A percentile compares a stretch with the other conserved stretches of the same genome.
phyloP scores from a whole-genome alignment of 139 green algal genomes.

The Edaphochlamys debaryana region DNA sequence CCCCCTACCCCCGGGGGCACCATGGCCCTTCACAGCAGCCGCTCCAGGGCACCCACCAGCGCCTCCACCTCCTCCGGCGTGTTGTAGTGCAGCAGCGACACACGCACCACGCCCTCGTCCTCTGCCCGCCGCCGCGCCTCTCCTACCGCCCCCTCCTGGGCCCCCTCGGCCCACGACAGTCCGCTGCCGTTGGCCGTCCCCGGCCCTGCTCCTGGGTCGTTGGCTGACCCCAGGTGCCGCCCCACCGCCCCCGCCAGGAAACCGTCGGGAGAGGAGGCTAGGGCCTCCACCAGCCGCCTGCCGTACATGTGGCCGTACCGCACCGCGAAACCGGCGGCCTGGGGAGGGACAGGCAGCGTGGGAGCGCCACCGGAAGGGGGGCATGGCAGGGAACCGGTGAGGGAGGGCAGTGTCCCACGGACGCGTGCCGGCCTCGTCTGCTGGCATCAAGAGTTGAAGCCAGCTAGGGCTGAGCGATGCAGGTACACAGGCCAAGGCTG shows the following conservation, averaged over 20 bases:
- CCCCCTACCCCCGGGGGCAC: too few species aligned
- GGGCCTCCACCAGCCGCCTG: slow-evolving; percentile 40
- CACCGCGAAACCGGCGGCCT: slow-evolving; percentile 46
- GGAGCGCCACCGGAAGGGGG: background rate
- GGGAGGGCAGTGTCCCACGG: too few species aligned
- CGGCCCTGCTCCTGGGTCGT: too few species aligned
- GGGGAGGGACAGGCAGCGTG: too few species aligned
- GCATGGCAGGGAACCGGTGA: background rate
- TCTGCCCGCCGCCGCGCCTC: background rate
- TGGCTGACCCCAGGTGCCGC: background rate
- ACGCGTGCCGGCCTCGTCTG: too few species aligned
- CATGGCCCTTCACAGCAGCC: slow-evolving; percentile 21
- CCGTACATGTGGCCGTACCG: slow-evolving; percentile 65
- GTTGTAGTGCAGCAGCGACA: slow-evolving; percentile 73
- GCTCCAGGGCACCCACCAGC: slow-evolving; percentile 39
- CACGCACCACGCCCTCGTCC: slow-evolving; percentile 60
- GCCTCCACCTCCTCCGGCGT: slow-evolving; percentile 55
- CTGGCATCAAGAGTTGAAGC: too few species aligned
- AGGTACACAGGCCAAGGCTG: too few species aligned
- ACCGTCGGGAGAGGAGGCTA: slow-evolving; percentile 8
- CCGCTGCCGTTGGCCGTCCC: too few species aligned
- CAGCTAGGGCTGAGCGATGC: too few species aligned
- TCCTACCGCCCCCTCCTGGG: too few species aligned
- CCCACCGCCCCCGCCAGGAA: background rate
- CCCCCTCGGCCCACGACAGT: too few species aligned